These are phyloP conservation scores for Thoreauomyces humboldtii DNA, from an alignment of 192 early-diverging fungal species.

Conservation along the genomic window DNA sequence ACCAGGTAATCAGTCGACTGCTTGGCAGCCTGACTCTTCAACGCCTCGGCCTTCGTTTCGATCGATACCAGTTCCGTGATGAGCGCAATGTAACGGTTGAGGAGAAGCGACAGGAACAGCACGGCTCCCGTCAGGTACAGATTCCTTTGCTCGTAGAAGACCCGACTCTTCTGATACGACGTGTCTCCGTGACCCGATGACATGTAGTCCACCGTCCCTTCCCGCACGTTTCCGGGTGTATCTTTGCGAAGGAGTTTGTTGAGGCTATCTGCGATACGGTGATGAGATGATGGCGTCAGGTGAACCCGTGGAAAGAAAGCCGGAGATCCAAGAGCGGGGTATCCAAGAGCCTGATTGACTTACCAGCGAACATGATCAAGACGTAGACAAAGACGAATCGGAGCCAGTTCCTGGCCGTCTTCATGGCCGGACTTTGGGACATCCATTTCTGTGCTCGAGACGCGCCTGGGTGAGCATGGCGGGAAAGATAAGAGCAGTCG, in stretches of 20 bases:
- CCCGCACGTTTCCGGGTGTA: no score
- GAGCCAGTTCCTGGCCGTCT: conserved; percentile 9
- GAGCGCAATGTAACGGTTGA: conserved; percentile 36
- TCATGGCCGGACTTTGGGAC: conserved; percentile 17
- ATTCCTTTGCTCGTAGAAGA: conserved; percentile 41
- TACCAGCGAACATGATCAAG: conserved; percentile 25
- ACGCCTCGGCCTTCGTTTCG: conserved; percentile 30
- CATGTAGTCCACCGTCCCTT: no score
- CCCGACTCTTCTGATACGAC: conserved; percentile 19
- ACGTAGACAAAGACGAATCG: conserved; percentile 29
- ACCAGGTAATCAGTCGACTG: conserved; percentile 36
- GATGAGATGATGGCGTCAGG: no score
- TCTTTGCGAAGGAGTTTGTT: neutral
- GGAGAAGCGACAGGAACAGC: conserved; percentile 31
- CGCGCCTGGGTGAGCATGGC: neutral
- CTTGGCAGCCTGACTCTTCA: conserved; percentile 42
- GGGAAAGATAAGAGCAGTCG: neutral
- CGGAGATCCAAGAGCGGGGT: no score
- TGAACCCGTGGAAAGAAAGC: no score
- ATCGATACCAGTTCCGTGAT: conserved; percentile 32
- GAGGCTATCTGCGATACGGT: conserved; percentile 6
- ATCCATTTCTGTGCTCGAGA: conserved; percentile 1
- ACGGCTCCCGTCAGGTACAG: conserved; percentile 43
- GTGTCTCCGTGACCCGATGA: no score
- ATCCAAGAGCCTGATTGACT: neutral